Base-by-base conservation (phyloP, 2,329 filamentous ascomycete species). In the Claviceps sp. region DNA sequence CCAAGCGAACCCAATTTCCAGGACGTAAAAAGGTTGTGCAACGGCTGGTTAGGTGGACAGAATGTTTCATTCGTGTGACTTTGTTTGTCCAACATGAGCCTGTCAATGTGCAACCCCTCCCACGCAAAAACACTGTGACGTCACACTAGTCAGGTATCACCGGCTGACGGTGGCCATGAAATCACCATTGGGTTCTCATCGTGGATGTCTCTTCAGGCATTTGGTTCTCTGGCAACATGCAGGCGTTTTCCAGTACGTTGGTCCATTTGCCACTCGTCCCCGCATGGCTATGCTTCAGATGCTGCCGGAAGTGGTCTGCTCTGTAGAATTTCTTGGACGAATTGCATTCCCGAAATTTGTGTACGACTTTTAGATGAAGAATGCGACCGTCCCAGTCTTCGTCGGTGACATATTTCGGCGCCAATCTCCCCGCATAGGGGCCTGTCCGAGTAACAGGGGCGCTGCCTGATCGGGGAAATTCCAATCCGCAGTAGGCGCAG, bases 191-290 rank as follows among this genome's bases (percentile, higher is more conserved):
- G 30, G 30, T 34, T 34, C 30, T 34, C 9, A 1, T 34, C 8
- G 30, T 11, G 30, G 30, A 34, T 22, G n/a, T n/a, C 63, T 59
- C 67, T 51, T 63, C 60, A 36, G 64, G 62, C 40, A 63, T 61
- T 42, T 64, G 60, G 43, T 95, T 89, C 64, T 95, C 77, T 51
- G 85, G 90, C 67, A 90, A 82, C 88, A 97, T 95, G 70, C 93
- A 98, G 5, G 90, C 89, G 64, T 89, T 94, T 66, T 98, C 93
- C 37, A 98, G 75, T 77, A 95, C 90, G 68, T 97, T 97, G 13
- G 93, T 98, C 93, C 93, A 98, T 69, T 97, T 97, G 36, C 93
- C 93, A 67, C 89, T 96, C 0, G 89, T 91, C 38, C 93, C 93
- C 40, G 87, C 88, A 69, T 97, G 93, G 66, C 89, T 96, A 67